Conservation (phyloP, 345 rosid genomes). For the Eucalyptus paniculata region DNA sequence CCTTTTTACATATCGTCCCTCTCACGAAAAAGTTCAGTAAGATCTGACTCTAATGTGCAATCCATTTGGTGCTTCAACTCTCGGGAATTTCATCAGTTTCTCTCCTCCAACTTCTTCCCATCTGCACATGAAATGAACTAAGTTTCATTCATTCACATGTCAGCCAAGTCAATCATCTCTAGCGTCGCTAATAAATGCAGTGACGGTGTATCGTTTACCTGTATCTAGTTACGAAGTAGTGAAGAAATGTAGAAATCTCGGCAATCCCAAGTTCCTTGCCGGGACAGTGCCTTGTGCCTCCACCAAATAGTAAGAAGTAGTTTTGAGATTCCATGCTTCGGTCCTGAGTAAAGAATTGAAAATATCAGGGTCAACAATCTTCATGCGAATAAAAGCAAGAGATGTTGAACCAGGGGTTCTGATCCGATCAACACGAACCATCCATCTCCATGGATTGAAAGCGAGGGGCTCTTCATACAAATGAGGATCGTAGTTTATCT, state of each 20-base stretch:
- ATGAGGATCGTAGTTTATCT: constrained; percentile 58
- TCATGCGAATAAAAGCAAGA: neutral
- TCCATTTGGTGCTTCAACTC: constrained; percentile 56
- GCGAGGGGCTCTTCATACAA: constrained; percentile 48
- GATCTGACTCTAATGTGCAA: constrained; percentile 6
- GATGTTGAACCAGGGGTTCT: neutral
- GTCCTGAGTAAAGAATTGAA: constrained; percentile 22
- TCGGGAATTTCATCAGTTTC: constrained; percentile 23
- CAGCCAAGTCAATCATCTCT: neutral
- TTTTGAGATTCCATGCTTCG: constrained; percentile 53
- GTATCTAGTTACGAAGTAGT: constrained; percentile 76
- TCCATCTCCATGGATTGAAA: constrained; percentile 90
- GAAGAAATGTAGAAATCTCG: constrained; percentile 78
- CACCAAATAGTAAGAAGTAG: constrained; percentile 65
- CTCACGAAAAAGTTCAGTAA: neutral
- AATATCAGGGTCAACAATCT: neutral
- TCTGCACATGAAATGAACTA: constrained; percentile 7
- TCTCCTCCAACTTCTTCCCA: constrained; percentile 47
- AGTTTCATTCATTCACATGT: neutral
- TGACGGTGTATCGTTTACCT: constrained; percentile 12
- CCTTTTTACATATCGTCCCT: neutral
- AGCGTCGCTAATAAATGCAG: neutral
- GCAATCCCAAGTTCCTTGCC: constrained; percentile 87
- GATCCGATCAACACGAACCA: constrained; percentile 9
- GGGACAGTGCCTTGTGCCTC: constrained; percentile 80